These are phyloP conservation scores for Austroboletus festivus DNA, from an alignment of 768 basidiomycete species.

Conservation along the genomic window DNA sequence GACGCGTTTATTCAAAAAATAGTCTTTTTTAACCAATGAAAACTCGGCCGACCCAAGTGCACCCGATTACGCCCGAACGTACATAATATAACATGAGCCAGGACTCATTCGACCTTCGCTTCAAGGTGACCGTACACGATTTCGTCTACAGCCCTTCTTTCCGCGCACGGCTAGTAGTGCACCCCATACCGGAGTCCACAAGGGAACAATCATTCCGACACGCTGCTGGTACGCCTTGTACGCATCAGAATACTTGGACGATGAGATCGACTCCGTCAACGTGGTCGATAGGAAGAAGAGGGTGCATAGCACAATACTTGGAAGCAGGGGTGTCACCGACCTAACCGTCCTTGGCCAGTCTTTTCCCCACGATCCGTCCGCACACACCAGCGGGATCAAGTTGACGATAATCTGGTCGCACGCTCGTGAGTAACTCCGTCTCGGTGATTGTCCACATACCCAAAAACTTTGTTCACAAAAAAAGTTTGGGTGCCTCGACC, in stretches of 20 bases:
- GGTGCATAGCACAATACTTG: constrained; percentile 58
- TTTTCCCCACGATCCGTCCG: constrained; percentile 26
- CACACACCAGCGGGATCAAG: constrained; percentile 58
- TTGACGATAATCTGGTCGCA: constrained; percentile 59
- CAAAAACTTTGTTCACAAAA: constrained; percentile 87
- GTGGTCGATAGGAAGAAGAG: constrained; percentile 77
- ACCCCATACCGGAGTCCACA: constrained; percentile 45
- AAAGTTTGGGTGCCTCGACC: constrained; percentile 90
- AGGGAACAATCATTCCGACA: constrained; percentile 76
- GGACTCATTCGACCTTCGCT: constrained; percentile 22
- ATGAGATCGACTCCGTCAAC: constrained; percentile 80
- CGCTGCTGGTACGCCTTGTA: constrained; percentile 74
- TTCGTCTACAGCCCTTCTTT: constrained; percentile 36
- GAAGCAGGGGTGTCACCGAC: constrained; percentile 41
- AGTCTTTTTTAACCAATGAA: too few relatives aligned
- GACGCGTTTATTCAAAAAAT: too few relatives aligned
- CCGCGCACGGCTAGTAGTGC: constrained; percentile 37
- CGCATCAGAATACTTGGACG: constrained; percentile 63
- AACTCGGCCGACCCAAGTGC: constrained; percentile 10
- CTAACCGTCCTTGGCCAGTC: constrained; percentile 24
- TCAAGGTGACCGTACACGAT: constrained; percentile 41
- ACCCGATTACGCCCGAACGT: constrained; percentile 16
- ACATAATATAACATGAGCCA: too few relatives aligned
- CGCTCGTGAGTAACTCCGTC: background rate
- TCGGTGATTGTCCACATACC: constrained; percentile 36